Base-by-base conservation (phyloP, 169 alveolate species). In the Cyclospora cayetanensis region DNA sequence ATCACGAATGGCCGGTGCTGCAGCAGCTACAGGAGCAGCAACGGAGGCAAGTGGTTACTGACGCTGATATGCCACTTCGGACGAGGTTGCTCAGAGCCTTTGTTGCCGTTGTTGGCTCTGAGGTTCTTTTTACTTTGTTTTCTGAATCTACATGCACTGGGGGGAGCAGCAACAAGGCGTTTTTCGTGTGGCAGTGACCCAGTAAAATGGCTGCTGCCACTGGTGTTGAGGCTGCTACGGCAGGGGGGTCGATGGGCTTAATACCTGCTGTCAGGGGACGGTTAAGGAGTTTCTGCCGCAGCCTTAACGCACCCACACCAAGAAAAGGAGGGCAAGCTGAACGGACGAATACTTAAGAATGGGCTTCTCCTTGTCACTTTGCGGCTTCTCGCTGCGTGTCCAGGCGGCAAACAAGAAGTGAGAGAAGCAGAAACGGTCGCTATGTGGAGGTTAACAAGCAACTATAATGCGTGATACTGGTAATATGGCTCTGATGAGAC, bases 191-290 rank as follows among this genome's bases (percentile, higher is more conserved):
- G n/a, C n/a, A n/a, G n/a, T n/a, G n/a, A n/a, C n/a, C n/a, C n/a
- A n/a, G n/a, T n/a, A n/a, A n/a, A n/a, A n/a, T 25, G 2, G 53
- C 52, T 34, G 82, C 27, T 70, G 82, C 82, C 5, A 29, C 53
- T 70, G 82, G 34, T 11, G 53, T 4, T 35, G 82, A 46, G n/a
- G n/a, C n/a, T 70, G 82, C 53, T 35, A 53, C 50, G 12, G 55
- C 82, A 35, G 29, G 7, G 25, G 46, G 82, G 31, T 55, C 7
- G 31, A 55, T 20, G 7, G 27, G 7, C 46, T 31, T 37, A 70
- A 37, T 70, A 70, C 82, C 82, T 70, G 82, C 46, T 70, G 82
- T 70, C 82, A 70, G 82, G 82, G 82, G 52, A 22, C 1, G 82
- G 18, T 70, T 31, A 18, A 35, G 50, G 52, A 37, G 29, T 31